These are phyloP conservation scores for Geotrichum cucujoidarum DNA, from an alignment of 1,139 yeast genomes.

Conservation along the genomic window DNA sequence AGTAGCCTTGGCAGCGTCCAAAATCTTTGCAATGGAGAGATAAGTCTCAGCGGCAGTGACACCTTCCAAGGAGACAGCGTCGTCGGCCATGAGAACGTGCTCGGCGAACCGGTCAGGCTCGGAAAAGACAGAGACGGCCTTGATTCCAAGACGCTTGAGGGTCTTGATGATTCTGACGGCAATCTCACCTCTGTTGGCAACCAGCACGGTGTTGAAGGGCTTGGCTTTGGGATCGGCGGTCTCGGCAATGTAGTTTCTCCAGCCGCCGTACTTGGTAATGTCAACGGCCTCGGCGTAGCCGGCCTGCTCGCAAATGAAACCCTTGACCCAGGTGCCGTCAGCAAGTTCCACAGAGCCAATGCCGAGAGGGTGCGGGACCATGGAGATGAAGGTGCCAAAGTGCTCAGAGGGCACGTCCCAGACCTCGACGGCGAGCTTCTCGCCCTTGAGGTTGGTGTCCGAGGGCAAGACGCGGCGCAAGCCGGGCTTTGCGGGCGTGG, in stretches of 20 bases:
- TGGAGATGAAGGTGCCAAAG: constrained; percentile 75
- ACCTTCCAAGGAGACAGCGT: constrained; percentile 74
- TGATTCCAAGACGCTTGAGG: constrained; percentile 69
- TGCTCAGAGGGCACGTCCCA: constrained; percentile 72
- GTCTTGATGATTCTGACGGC: constrained; percentile 92
- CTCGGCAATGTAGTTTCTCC: constrained; percentile 63
- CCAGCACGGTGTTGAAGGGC: constrained; percentile 79
- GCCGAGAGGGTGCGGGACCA: constrained; percentile 93
- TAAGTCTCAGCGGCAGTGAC: constrained; percentile 86
- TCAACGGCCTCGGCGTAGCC: constrained; percentile 69
- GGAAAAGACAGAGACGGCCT: constrained; percentile 81
- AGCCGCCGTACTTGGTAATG: constrained; percentile 80
- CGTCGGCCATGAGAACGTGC: constrained; percentile 80
- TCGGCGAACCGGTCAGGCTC: constrained; percentile 85
- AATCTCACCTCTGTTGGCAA: constrained; percentile 97
- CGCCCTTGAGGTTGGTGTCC: constrained; percentile 45
- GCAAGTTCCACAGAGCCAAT: constrained; percentile 84
- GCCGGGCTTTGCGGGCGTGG: constrained; percentile 86
- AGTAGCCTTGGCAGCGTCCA: constrained; percentile 75
- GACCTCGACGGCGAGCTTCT: constrained; percentile 65
- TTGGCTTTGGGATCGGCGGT: constrained; percentile 37
- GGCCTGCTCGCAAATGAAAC: constrained; percentile 87
- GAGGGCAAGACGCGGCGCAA: constrained; percentile 55
- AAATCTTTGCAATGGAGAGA: constrained; percentile 74
- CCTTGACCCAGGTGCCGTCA: constrained; percentile 78